These are phyloP conservation scores for Chaetomium globosum DNA, from an alignment of 2,329 filamentous ascomycete species.

Conservation along the genomic window DNA sequence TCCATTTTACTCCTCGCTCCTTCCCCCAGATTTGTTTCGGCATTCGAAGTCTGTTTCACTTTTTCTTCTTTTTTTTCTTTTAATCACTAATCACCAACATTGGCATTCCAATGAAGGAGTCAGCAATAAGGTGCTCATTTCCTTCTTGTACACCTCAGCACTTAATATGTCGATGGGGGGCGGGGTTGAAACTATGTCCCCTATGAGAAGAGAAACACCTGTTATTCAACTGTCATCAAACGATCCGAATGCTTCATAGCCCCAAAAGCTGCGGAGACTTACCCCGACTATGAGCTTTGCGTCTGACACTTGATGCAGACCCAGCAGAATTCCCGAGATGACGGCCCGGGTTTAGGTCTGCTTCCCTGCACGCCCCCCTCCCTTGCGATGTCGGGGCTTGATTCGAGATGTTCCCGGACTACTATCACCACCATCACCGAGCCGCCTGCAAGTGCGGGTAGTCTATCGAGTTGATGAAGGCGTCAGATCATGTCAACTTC, in stretches of 20 bases:
- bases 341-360: not conserved
- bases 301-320: not conserved
- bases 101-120: not conserved
- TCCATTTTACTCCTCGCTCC: not conserved
- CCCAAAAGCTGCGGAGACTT: too few relatives aligned
- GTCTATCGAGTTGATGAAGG: not conserved
- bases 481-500: not conserved
- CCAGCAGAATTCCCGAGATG: not conserved
- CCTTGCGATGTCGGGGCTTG: not conserved
- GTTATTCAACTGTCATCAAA: too few relatives aligned
- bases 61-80: too few relatives aligned
- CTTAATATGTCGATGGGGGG: not conserved
- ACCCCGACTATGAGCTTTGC: too few relatives aligned
- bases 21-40: not conserved
- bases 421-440: not conserved
- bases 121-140: not conserved
- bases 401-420: not conserved
- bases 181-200: not conserved
- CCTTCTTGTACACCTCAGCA: not conserved
- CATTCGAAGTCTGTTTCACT: not conserved
- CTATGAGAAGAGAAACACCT: not conserved
- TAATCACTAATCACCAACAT: not conserved
- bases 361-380: too few relatives aligned
- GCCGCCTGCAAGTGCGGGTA: not conserved
- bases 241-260: too few relatives aligned